Conservation (phyloP, 768 basidiomycete species). For the Phylloporus rhodoxanthus region DNA sequence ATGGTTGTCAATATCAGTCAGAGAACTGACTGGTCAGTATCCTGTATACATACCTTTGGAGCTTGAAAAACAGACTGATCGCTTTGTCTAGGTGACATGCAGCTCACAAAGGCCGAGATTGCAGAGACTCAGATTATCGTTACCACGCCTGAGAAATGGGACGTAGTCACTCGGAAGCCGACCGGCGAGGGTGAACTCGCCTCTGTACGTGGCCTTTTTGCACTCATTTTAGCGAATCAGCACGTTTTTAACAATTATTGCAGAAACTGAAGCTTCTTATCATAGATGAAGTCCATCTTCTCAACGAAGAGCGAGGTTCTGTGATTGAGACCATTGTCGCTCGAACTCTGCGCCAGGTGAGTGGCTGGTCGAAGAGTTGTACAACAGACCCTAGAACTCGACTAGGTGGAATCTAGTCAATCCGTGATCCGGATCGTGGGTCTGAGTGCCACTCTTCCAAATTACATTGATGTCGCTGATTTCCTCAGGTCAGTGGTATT, state of each 20-base stretch:
- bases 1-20: constrained; percentile 82
- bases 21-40: constrained; percentile 78
- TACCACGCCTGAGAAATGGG: constrained; percentile 99
- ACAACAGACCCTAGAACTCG: background rate
- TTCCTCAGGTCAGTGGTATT: constrained; percentile 66
- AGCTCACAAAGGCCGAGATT: constrained; percentile 89
- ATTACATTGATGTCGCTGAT: constrained; percentile 93
- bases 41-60: background rate
- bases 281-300: constrained; percentile 94
- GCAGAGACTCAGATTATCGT: constrained; percentile 96
- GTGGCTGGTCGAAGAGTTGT: constrained; percentile 1
- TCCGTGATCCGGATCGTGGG: constrained; percentile 95
- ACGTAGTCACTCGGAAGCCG: constrained; percentile 95
- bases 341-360: constrained; percentile 81
- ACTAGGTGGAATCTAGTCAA: constrained; percentile 91
- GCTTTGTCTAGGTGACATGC: constrained; percentile 72
- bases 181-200: constrained; percentile 96
- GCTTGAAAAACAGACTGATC: background rate
- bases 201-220: constrained; percentile 49
- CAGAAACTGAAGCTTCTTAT: constrained; percentile 91
- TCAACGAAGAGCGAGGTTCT: constrained; percentile 96
- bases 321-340: constrained; percentile 99
- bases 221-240: background rate
- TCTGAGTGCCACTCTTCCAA: constrained; percentile 92
- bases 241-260: background rate